Base-by-base conservation (phyloP, 2,329 filamentous ascomycete genomes). In the Huntiella omanensis region DNA sequence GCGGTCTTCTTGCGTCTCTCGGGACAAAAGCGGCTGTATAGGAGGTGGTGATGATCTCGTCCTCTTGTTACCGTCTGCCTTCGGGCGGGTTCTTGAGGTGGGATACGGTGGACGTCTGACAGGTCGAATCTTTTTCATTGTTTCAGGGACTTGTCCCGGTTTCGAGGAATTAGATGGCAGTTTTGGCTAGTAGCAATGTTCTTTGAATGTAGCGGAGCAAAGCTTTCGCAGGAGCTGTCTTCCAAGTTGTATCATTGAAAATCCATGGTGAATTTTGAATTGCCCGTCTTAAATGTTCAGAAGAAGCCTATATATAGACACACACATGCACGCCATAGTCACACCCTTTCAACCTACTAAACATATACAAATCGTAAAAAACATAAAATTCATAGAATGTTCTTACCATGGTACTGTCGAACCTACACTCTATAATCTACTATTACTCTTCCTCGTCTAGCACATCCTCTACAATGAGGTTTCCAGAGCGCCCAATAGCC, bases 31-130 rank as follows among this genome's bases (percentile, higher is more conserved):
- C 39, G 54, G 62, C 72, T 79, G 77, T 83, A 82, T 76, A 87
- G 80, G 80, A 74, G 77, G 80, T 78, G 80, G 77, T 85, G 81
- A 91, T 91, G 85, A 92, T 91, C 83, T 91, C 81, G 70, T 78
- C 81, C 82, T 80, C 66, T 70, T 62, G 69, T 10, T 60, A 67
- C 62, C 66, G 71, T 79, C 72, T 74, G 77, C 75, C 75, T 78
- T 86, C 67, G 81, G 81, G 78, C 80, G 73, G 73, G 68, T 64
- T 68, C 66, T 64, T 69, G 67, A 80, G 81, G 81, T 82, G 83
- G 82, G 81, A 75, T 71, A 73, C 69, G 81, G 81, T 70, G 80
- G 80, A 83, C 74, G 81, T 87, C 83, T 91, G 83, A 88, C 83
- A 83, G 83, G 70, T 62, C 58, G 57, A 54, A 12, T 22, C 5